Base-by-base conservation (phyloP, 768 basidiomycete species). In the Phanerochaete sordida region DNA sequence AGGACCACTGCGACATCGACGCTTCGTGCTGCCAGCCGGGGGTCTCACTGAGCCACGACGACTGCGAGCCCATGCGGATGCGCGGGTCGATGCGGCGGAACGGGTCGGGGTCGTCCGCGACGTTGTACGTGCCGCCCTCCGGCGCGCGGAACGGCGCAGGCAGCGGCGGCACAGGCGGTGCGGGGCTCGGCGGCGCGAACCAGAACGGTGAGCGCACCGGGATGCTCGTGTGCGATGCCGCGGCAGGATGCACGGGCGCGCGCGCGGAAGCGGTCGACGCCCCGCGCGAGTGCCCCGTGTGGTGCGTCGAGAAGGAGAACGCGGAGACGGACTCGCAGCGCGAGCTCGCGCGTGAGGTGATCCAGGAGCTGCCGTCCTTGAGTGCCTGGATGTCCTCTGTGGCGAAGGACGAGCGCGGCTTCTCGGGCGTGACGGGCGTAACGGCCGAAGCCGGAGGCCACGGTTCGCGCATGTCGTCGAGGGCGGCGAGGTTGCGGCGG, bases 301-400 rank as follows among this genome's bases (percentile, higher is more conserved):
- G 80, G 65, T 84, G 83, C 1, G 87, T 89, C 1, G 87, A 86
- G 72, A 89, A 88, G 0, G 88, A 89, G 82, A 87, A 90, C 19
- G 81, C 81, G 8, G 88, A 90, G 27, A 83, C 70, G 0, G 87
- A 88, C 46, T 81, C 79, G 58, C 74, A 81, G 46, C 81, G 79
- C 19, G 77, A 77, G 63, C 77, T 77, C 5, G 83, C 76, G 45
- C 81, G 79, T 50, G 89, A 90, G 0, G 90, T 88, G 61, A 91
- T 83, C 88, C 90, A 91, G n/a, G 89, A 90, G 51, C 83, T 84
- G 53, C 88, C 88, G 64, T 91, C 89, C 23, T 84, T 84, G 54
- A 91, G 77, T 21, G 77, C 87, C 61, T 90, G 86, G 51, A 91
- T 77, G 55, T 91, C 89, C 65, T 89, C 87, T 0, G 86, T 86